Percentiles rank a stretch among this genome's conserved stretches.
Evolutionary conservation across 371 early-diverging fungal species (phyloP).

Genomic region (Basidiobolus meristosporus): DNA sequence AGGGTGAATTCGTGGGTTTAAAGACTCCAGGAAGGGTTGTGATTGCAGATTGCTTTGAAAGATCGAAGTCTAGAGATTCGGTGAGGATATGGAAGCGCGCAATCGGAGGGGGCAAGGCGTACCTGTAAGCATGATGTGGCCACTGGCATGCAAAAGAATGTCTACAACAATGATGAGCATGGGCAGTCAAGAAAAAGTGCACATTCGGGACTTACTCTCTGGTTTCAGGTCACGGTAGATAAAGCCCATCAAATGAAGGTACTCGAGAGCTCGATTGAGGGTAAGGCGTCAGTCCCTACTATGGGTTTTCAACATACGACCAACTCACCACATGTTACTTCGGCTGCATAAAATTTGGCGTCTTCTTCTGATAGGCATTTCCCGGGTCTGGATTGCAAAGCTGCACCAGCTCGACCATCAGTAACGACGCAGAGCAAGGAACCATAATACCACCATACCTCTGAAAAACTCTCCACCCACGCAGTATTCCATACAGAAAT

Average conservation of each 20-base stretch:
- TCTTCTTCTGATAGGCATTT: constrained; percentile 38
- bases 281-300: neutral
- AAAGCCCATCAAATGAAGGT: constrained; percentile 89
- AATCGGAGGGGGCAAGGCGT: neutral
- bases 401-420: neutral
- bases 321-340: constrained; percentile 48
- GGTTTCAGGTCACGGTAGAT: constrained; percentile 98
- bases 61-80: constrained; percentile 79
- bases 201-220: constrained; percentile 56
- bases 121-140: constrained; percentile 86
- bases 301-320: too few relatives aligned
- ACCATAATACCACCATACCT: constrained; percentile 20
- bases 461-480: constrained; percentile 96
- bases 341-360: constrained; percentile 94
- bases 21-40: constrained; percentile 59
- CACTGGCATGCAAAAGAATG: constrained; percentile 79
- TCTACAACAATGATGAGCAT: constrained; percentile 25
- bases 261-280: constrained; percentile 59
- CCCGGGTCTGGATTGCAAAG: constrained; percentile 3
- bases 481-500: constrained; percentile 97
- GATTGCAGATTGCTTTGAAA: constrained; percentile 71
- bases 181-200: neutral
- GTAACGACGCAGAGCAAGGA: neutral
- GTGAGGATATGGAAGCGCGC: too few relatives aligned
- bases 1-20: constrained; percentile 23